Percentiles rank a stretch among this genome's conserved stretches.
Evolutionary conservation across 1,284 basidiomycete species (phyloP).

Genomic region (Cutaneotrichosporon sp.): DNA sequence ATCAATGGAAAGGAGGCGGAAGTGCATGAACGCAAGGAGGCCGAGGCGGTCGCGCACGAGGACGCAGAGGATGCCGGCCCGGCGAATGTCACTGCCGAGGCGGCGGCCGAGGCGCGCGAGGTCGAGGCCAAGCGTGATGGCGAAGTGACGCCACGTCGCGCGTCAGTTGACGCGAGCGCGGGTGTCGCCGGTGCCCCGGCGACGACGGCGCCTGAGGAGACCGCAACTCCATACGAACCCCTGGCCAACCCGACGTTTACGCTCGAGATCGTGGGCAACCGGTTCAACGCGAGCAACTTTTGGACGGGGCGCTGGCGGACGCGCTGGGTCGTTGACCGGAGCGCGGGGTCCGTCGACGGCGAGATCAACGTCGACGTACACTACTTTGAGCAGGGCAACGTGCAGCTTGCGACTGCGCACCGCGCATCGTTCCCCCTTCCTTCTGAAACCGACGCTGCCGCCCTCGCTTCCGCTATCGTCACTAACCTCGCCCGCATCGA

Average conservation of each 20-base stretch:
- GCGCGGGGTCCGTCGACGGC: constrained; percentile 47
- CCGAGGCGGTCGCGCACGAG: background rate
- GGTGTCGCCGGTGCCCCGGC: background rate
- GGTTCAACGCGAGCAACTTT: constrained; percentile 85
- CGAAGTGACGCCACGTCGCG: background rate
- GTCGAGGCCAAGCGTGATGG: background rate
- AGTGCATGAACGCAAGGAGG: constrained; percentile 6
- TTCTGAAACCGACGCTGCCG: constrained; percentile 53
- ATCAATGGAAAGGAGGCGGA: constrained; percentile 1
- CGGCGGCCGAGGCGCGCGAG: background rate
- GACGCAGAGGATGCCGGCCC: background rate
- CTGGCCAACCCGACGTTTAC: constrained; percentile 54
- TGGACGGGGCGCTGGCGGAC: constrained; percentile 89
- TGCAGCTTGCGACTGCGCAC: constrained; percentile 77
- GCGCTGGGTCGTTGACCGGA: constrained; percentile 50
- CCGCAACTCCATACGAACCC: constrained; percentile 19
- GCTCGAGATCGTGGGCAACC: constrained; percentile 81
- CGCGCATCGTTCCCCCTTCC: constrained; percentile 62
- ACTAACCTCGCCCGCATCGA: constrained; percentile 76
- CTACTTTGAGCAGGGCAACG: constrained; percentile 95
- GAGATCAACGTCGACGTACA: constrained; percentile 77
- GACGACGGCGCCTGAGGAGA: background rate
- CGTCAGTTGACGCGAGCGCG: background rate
- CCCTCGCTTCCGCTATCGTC: constrained; percentile 53
- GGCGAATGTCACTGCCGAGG: too few species aligned